These are phyloP conservation scores for Aureobasidium sp. DNA, from an alignment of 2,329 filamentous ascomycete species.

Conservation along the genomic window DNA sequence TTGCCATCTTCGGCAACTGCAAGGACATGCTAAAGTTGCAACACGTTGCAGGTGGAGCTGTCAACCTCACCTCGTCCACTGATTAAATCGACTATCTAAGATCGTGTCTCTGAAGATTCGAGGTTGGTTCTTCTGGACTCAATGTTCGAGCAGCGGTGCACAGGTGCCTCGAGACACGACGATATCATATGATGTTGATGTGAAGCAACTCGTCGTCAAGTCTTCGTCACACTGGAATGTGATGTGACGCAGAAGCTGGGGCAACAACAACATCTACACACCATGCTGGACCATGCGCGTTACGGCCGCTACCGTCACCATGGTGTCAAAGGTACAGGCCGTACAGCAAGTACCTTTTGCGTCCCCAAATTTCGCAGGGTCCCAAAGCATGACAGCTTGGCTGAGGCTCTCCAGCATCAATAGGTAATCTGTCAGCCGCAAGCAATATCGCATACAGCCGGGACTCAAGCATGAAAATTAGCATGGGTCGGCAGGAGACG, in stretches of 20 bases:
- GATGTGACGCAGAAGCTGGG: neutral
- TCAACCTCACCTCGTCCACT: neutral
- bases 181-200: neutral
- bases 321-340: conserved; percentile 1
- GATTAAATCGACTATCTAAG: neutral
- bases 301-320: neutral
- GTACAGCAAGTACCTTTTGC: conserved; percentile 1
- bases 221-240: neutral
- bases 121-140: neutral
- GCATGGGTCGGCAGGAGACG: no score
- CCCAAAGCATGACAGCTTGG: neutral
- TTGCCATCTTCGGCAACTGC: conserved; percentile 4
- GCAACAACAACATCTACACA: neutral
- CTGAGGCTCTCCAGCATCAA: neutral
- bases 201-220: neutral
- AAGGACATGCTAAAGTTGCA: neutral
- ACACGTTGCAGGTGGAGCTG: conserved; percentile 1
- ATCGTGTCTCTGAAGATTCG: neutral
- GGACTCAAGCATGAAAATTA: no score
- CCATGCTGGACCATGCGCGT: neutral
- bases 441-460: neutral
- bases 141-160: neutral
- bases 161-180: neutral
- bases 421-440: neutral
- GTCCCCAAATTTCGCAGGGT: neutral